Evolutionary conservation across 2,329 filamentous ascomycete genomes (phyloP).

Genomic region (Coniochaeta prunicola): DNA sequence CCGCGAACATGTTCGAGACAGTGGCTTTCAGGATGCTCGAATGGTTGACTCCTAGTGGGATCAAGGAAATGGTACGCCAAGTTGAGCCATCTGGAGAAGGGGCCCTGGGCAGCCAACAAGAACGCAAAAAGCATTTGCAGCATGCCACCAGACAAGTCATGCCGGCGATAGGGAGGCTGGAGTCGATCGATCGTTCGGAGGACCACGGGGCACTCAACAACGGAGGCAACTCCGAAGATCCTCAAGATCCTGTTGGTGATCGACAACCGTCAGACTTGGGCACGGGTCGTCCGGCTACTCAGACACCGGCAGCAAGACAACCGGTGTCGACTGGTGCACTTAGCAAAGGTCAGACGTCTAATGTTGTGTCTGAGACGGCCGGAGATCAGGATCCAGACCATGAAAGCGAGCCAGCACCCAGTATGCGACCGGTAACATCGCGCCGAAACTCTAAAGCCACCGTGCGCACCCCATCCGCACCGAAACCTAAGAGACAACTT

Average conservation of each 20-base stretch:
- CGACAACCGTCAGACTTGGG: neutral
- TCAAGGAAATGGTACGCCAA: slow-evolving; percentile 37
- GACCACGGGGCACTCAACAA: neutral
- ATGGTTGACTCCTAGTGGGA: slow-evolving; percentile 56
- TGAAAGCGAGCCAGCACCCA: slow-evolving; percentile 5
- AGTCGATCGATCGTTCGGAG: neutral
- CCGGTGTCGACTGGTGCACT: neutral
- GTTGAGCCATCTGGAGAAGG: neutral
- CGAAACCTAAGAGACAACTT: slow-evolving; percentile 22
- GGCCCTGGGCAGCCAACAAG: neutral
- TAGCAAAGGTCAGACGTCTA: neutral
- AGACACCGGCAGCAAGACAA: neutral
- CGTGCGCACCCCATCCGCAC: slow-evolving; percentile 19
- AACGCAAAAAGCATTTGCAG: neutral
- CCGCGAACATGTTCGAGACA: slow-evolving; percentile 57
- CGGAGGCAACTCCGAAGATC: neutral
- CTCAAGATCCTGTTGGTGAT: neutral
- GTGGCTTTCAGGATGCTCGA: slow-evolving; percentile 64
- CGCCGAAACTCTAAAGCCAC: slow-evolving; percentile 26
- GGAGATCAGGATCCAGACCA: slow-evolving; percentile 2
- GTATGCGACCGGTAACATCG: slow-evolving; percentile 9
- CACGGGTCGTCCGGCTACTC: neutral
- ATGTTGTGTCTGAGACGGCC: slow-evolving; percentile 7
- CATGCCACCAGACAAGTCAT: neutral
- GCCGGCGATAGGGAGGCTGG: neutral